These are phyloP conservation scores for Solanum chilense DNA, from an alignment of 257 asterid species.

Conservation along the genomic window DNA sequence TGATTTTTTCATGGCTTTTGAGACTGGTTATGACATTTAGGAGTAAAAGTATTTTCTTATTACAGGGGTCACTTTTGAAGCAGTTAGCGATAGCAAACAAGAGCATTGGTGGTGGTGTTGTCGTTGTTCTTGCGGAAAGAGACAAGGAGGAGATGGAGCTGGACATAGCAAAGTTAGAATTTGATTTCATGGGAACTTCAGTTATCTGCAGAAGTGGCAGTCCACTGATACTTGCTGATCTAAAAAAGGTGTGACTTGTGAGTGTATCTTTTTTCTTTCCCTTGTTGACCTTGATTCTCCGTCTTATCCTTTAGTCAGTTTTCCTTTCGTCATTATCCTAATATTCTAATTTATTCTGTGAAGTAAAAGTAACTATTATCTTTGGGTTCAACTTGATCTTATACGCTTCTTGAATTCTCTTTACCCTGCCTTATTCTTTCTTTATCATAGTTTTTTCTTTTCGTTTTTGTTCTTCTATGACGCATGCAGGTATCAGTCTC, in stretches of 20 bases:
- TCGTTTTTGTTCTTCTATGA: neutral
- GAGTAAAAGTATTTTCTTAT: neutral
- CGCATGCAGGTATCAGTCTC: conserved; percentile 82
- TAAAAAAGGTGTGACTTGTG: conserved; percentile 56
- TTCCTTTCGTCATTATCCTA: neutral
- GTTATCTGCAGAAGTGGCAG: conserved; percentile 97
- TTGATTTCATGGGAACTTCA: conserved; percentile 91
- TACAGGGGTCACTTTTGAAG: conserved; percentile 92
- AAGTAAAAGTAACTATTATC: neutral
- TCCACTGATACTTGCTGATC: conserved; percentile 93
- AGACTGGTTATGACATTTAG: neutral
- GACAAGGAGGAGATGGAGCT: conserved; percentile 99
- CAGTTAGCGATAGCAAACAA: conserved; percentile 94
- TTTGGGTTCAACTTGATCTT: neutral
- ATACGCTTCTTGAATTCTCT: neutral
- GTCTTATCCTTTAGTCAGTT: neutral
- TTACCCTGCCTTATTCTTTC: neutral
- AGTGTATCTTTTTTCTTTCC: neutral
- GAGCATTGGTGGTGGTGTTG: conserved; percentile 93
- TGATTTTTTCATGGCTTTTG: neutral
- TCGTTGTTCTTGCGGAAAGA: conserved; percentile 96
- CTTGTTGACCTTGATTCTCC: neutral
- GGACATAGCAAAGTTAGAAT: conserved; percentile 88
- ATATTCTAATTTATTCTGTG: neutral
- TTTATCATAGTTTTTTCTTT: neutral